phyloP scores from a whole-genome alignment of 2,329 filamentous ascomycete genomes.

The Malbranchea zuffiana region DNA sequence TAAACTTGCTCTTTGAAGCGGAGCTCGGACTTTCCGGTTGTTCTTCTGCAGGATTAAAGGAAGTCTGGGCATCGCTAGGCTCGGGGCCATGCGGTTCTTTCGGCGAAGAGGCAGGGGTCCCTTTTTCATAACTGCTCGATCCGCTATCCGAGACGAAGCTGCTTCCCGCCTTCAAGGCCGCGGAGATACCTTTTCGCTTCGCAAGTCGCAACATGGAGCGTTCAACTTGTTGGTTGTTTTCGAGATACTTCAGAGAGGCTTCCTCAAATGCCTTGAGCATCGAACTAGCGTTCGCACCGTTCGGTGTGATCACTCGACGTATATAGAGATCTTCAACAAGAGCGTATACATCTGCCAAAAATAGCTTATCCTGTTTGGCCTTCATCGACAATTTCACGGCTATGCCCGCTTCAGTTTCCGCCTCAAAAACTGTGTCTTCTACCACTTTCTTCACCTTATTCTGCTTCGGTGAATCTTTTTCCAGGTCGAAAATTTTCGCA shows the following conservation, averaged over 20 bases:
- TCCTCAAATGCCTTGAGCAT: conserved; percentile 42
- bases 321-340: conserved; percentile 13
- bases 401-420: conserved; percentile 11
- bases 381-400: conserved; percentile 2
- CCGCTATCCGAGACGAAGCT: too few relatives aligned
- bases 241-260: conserved; percentile 44
- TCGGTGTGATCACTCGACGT: conserved; percentile 1
- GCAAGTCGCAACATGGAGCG: too few relatives aligned
- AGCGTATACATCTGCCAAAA: conserved; percentile 11
- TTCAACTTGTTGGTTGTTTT: too few relatives aligned
- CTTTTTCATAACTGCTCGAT: too few relatives aligned
- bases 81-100: too few relatives aligned
- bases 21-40: background rate
- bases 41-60: too few relatives aligned
- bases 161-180: too few relatives aligned
- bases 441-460: conserved; percentile 11
- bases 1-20: conserved; percentile 2
- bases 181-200: too few relatives aligned
- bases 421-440: conserved; percentile 11
- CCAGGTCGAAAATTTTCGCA: conserved; percentile 15
- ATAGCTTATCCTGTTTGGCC: conserved; percentile 11
- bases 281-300: conserved; percentile 24
- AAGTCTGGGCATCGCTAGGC: too few relatives aligned
- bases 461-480: conserved; percentile 11
- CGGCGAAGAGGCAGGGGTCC: too few relatives aligned